Conservation (phyloP, 768 basidiomycete genomes). For the Pleurotus eryngii region DNA sequence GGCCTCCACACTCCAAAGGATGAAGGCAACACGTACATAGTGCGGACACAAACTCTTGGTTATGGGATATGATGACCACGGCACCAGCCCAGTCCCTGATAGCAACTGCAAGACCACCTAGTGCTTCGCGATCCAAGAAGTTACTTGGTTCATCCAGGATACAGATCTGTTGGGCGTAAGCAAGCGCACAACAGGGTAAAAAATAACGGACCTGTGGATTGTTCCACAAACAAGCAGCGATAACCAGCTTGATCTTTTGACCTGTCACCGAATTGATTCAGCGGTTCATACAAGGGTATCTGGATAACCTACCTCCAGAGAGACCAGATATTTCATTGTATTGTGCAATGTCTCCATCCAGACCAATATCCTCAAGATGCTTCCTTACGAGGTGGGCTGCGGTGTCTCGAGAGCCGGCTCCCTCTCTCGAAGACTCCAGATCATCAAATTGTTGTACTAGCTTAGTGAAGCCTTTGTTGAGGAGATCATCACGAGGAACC, state of each 20-base stretch:
- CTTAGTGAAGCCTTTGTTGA: constrained; percentile 86
- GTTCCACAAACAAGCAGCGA: constrained; percentile 94
- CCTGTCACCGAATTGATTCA: constrained; percentile 37
- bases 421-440: constrained; percentile 92
- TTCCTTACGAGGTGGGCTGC: constrained; percentile 78
- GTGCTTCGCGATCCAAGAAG: constrained; percentile 94
- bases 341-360: constrained; percentile 97
- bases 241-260: constrained; percentile 96
- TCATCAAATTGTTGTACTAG: constrained; percentile 94
- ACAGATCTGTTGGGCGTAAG: constrained; percentile 45
- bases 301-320: constrained; percentile 68
- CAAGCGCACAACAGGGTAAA: too few species aligned
- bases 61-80: constrained; percentile 96
- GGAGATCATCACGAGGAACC: constrained; percentile 83
- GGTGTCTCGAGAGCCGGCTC: constrained; percentile 89
- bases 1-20: background rate
- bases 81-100: constrained; percentile 95
- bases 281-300: background rate
- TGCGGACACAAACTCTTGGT: constrained; percentile 81
- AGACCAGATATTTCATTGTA: constrained; percentile 96
- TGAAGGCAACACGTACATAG: constrained; percentile 53
- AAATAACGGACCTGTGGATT: constrained; percentile 68
- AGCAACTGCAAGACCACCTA: constrained; percentile 92
- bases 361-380: constrained; percentile 91
- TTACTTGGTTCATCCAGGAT: constrained; percentile 91